Percentiles rank a stretch among this genome's conserved stretches.
phyloP scores from a whole-genome alignment of 2,329 filamentous ascomycete genomes.

The Alternaria viburni region DNA sequence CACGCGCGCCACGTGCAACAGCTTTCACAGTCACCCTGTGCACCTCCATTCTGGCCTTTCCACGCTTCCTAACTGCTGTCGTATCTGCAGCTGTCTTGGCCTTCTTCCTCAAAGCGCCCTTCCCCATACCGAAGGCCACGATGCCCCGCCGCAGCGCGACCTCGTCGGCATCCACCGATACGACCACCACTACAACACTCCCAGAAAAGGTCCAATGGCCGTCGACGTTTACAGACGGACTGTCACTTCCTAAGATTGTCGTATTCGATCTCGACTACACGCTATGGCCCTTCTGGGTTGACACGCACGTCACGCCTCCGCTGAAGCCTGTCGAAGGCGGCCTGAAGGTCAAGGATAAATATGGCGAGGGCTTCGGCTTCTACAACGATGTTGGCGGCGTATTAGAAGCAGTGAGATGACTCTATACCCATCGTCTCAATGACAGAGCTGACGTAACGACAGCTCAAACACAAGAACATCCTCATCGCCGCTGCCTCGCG shows the following conservation, averaged over 20 bases:
- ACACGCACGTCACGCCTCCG: slow-evolving; percentile 84
- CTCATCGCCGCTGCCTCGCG: slow-evolving; percentile 78
- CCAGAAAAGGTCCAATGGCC: slow-evolving; percentile 51
- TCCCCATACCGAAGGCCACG: not conserved
- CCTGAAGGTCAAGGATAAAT: slow-evolving; percentile 58
- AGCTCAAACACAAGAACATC: slow-evolving; percentile 55
- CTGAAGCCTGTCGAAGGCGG: slow-evolving; percentile 60
- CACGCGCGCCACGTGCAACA: slow-evolving; percentile 5
- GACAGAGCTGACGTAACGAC: slow-evolving; percentile 24
- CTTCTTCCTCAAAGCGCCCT: not conserved
- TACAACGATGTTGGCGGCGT: slow-evolving; percentile 54
- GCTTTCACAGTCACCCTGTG: not conserved
- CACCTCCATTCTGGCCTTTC: not conserved
- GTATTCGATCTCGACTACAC: slow-evolving; percentile 98
- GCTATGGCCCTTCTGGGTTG: slow-evolving; percentile 98
- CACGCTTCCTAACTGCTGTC: not conserved
- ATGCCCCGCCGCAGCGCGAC: slow-evolving; percentile 42
- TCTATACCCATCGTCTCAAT: not conserved
- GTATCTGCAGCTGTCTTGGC: not conserved
- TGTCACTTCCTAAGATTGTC: slow-evolving; percentile 79
- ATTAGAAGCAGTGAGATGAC: slow-evolving; percentile 42
- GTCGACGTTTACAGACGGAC: slow-evolving; percentile 66
- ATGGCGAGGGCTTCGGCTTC: slow-evolving; percentile 55
- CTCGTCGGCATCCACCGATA: slow-evolving; percentile 27
- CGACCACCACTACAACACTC: slow-evolving; percentile 44